Conservation (phyloP, 352 stramenopile genomes). For the Globisporangium okanoganense region DNA sequence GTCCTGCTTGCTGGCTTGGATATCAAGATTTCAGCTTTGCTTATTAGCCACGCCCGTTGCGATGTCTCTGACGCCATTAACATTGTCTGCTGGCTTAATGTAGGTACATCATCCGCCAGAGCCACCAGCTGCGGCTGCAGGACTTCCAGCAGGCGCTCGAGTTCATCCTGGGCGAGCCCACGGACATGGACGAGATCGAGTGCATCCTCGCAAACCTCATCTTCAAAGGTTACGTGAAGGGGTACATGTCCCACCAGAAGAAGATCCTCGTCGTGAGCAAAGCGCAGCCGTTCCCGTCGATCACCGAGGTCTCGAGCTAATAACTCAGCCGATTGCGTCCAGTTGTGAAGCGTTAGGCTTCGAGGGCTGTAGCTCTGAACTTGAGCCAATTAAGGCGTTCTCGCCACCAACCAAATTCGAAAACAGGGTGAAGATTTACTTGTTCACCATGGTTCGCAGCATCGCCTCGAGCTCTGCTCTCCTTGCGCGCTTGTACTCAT, state of each 20-base stretch:
- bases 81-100: background rate
- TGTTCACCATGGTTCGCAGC: conserved; percentile 61
- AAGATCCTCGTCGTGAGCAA: conserved; percentile 96
- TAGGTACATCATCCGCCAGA: conserved; percentile 80
- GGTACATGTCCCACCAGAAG: conserved; percentile 97
- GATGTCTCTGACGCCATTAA: background rate
- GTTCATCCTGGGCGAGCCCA: conserved; percentile 78
- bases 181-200: conserved; percentile 96
- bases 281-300: conserved; percentile 90
- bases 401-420: background rate
- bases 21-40: background rate
- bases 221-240: conserved; percentile 94
- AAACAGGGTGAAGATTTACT: conserved; percentile 14
- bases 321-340: background rate
- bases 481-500: conserved; percentile 64
- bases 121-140: conserved; percentile 88
- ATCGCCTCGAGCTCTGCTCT: conserved; percentile 60
- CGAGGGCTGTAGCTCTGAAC: background rate
- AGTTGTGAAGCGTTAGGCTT: background rate
- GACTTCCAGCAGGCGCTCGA: conserved; percentile 88
- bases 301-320: conserved; percentile 74
- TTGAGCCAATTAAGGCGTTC: background rate
- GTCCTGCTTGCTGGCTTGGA: background rate
- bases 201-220: conserved; percentile 97
- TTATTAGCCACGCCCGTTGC: background rate